These are phyloP conservation scores for Lipomyces starkeyi DNA, from an alignment of 805 yeast genomes.

Conservation along the genomic window DNA sequence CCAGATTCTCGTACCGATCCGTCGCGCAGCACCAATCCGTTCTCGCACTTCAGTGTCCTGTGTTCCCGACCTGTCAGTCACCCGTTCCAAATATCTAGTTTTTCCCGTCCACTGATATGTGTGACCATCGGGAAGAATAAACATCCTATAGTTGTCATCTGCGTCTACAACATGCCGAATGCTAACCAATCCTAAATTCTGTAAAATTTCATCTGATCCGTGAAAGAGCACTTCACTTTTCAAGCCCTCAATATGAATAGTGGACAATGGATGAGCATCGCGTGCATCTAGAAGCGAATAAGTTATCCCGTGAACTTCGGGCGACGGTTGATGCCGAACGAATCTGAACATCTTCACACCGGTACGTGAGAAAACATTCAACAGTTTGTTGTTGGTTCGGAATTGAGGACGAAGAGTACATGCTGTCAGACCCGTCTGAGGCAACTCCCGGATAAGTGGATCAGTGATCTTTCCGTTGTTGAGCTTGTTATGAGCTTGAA, in stretches of 20 bases:
- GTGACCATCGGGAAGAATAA: conserved; percentile 63
- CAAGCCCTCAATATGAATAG: conserved; percentile 21
- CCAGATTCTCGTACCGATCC: conserved; percentile 62
- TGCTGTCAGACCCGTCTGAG: conserved; percentile 31
- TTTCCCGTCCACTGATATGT: conserved; percentile 70
- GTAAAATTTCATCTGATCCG: conserved; percentile 5
- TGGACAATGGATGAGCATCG: conserved; percentile 18
- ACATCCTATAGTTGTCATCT: conserved; percentile 63
- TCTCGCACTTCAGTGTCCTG: conserved; percentile 58
- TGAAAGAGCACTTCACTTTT: conserved; percentile 22
- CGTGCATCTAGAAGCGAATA: conserved; percentile 19
- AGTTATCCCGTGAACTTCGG: conserved; percentile 12
- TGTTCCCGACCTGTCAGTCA: conserved; percentile 59
- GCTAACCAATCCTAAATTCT: conserved; percentile 63
- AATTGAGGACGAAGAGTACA: conserved; percentile 35
- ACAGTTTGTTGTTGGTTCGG: conserved; percentile 24
- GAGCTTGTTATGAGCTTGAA: conserved; percentile 3
- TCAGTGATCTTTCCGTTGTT: not conserved
- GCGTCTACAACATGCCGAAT: conserved; percentile 67
- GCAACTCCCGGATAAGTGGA: conserved; percentile 31
- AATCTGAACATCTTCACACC: conserved; percentile 23
- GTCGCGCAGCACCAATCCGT: conserved; percentile 63
- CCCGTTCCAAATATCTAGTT: conserved; percentile 64
- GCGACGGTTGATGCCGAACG: conserved; percentile 19
- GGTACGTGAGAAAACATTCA: conserved; percentile 24